phyloP scores from a whole-genome alignment of 2,329 filamentous ascomycete genomes.

The Alternaria rosae region DNA sequence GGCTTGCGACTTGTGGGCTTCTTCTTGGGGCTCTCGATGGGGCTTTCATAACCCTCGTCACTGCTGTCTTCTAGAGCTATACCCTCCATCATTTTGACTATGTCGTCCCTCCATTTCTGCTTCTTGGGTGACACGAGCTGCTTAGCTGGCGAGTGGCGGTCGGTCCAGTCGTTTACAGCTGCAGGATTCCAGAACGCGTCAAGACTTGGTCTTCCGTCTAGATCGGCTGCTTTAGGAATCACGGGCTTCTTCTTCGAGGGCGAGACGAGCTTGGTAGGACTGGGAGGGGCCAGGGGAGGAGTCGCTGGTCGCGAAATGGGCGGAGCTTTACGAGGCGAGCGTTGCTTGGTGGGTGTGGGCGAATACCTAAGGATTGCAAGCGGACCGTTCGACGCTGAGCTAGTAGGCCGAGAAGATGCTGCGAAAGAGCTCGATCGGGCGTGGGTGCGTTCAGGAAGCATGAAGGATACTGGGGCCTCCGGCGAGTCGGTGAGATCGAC shows the following conservation, averaged over 20 bases:
- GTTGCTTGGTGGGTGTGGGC: constrained; percentile 43
- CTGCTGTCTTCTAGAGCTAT: constrained; percentile 36
- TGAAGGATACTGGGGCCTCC: constrained; percentile 28
- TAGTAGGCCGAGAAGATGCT: constrained; percentile 39
- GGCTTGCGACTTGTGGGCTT: constrained; percentile 16
- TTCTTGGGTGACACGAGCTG: constrained; percentile 45
- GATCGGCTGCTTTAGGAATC: constrained; percentile 38
- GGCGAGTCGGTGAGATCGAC: constrained; percentile 44
- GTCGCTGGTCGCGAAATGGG: constrained; percentile 41
- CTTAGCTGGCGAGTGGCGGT: constrained; percentile 47
- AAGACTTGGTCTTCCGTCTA: constrained; percentile 43
- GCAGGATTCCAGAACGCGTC: constrained; percentile 50
- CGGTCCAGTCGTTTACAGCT: constrained; percentile 48
- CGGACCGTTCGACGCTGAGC: constrained; percentile 35
- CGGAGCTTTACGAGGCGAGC: constrained; percentile 45
- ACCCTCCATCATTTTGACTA: constrained; percentile 37
- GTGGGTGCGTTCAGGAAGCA: constrained; percentile 27
- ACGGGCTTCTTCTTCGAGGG: constrained; percentile 45
- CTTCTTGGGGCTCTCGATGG: constrained; percentile 32
- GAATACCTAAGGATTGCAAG: constrained; percentile 44
- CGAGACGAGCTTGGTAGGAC: constrained; percentile 46
- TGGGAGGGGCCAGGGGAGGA: constrained; percentile 36
- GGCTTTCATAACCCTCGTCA: constrained; percentile 27
- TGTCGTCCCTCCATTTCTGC: constrained; percentile 42
- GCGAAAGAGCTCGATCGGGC: constrained; percentile 34